Conservation (phyloP, 208 protist species). For the Novymonas esmeraldas region DNA sequence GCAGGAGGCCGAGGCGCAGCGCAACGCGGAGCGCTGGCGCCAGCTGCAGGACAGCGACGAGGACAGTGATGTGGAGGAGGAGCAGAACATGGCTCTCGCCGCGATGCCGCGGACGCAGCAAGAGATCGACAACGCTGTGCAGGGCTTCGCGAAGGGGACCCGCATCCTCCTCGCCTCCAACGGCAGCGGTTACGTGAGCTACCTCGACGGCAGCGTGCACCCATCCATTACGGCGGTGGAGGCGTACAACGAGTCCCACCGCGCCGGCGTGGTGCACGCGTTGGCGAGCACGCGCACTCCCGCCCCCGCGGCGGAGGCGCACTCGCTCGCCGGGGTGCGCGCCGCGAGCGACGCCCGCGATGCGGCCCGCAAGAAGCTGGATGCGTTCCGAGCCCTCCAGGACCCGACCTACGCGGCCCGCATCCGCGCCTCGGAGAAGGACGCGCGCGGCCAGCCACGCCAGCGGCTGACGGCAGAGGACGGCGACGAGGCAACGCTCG, state of each 20-base stretch:
- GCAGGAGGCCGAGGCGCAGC: constrained; percentile 18
- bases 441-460: constrained; percentile 29
- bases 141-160: constrained; percentile 36
- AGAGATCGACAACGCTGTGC: constrained; percentile 38
- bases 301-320: constrained; percentile 45
- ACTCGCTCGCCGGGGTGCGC: constrained; percentile 36
- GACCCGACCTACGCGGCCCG: constrained; percentile 53
- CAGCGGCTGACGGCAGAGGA: constrained; percentile 37
- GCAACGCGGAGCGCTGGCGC: constrained; percentile 17
- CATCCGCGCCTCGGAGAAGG: constrained; percentile 53
- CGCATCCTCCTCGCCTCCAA: constrained; percentile 35
- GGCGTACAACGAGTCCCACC: constrained; percentile 48
- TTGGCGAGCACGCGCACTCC: constrained; percentile 29
- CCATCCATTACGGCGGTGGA: constrained; percentile 28
- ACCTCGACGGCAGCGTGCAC: constrained; percentile 74
- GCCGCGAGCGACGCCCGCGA: constrained; percentile 31
- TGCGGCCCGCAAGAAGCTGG: constrained; percentile 58
- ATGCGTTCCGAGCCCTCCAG: constrained; percentile 41
- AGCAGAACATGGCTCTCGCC: constrained; percentile 32
- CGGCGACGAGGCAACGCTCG: constrained; percentile 33
- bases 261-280: constrained; percentile 30
- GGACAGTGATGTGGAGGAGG: constrained; percentile 35
- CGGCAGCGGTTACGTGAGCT: constrained; percentile 55
- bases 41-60: constrained; percentile 42
- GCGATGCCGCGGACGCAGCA: constrained; percentile 33